A percentile compares a stretch with the other conserved stretches of the same genome.
Conservation (phyloP, 257 asterid species). For the Pogostemon cablin region DNA sequence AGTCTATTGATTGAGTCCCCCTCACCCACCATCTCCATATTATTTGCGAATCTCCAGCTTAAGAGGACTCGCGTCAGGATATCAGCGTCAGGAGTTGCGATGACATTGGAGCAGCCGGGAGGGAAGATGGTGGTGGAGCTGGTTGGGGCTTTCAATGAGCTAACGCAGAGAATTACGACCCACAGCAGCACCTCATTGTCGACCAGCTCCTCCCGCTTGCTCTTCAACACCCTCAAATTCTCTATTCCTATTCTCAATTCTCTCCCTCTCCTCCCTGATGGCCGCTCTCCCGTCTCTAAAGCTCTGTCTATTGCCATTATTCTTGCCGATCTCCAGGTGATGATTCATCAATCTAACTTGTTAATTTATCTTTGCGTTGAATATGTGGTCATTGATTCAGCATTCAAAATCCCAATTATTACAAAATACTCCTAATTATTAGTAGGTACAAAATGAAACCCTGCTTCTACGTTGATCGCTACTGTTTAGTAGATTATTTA, state of each 20-base stretch:
- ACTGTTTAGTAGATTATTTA: too few relatives aligned
- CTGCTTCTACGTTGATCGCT: not conserved
- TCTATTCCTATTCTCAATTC: conserved; percentile 78
- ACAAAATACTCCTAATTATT: not conserved
- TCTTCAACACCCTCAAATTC: conserved; percentile 77
- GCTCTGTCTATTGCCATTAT: conserved; percentile 78
- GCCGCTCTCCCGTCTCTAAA: conserved; percentile 76
- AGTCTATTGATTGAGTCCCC: conserved; percentile 14
- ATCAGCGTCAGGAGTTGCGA: not conserved
- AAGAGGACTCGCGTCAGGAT: conserved; percentile 7
- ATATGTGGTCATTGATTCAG: not conserved
- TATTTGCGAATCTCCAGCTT: conserved; percentile 13
- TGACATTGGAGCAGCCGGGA: conserved; percentile 76
- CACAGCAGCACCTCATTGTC: conserved; percentile 42
- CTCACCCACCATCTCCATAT: conserved; percentile 12
- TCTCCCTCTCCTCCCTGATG: conserved; percentile 64
- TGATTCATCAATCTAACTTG: not conserved
- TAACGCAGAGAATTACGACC: conserved; percentile 70
- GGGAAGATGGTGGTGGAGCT: conserved; percentile 94
- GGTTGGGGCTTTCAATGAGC: conserved; percentile 88
- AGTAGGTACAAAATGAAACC: not conserved
- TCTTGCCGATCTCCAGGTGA: conserved; percentile 91
- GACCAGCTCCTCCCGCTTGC: conserved; percentile 65
- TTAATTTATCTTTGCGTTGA: too few relatives aligned
- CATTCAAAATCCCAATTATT: not conserved